These are phyloP conservation scores for Boletus rubroflammeus DNA, from an alignment of 768 basidiomycete genomes.

Conservation along the genomic window DNA sequence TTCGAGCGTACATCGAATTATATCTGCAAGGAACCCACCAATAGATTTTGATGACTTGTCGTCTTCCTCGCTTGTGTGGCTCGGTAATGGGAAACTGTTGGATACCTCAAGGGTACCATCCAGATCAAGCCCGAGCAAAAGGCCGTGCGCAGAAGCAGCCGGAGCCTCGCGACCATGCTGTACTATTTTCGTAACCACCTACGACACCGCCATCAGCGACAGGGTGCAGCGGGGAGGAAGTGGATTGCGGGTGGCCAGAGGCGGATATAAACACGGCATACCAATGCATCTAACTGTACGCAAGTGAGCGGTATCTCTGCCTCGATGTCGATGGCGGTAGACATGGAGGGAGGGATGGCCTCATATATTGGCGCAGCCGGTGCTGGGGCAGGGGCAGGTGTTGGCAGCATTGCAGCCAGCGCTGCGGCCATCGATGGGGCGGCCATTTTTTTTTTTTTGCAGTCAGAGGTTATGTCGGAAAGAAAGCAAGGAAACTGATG, in stretches of 20 bases:
- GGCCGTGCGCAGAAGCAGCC: slow-evolving; percentile 72
- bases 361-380: slow-evolving; percentile 72
- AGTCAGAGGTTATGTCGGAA: background rate
- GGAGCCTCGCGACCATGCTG: slow-evolving; percentile 85
- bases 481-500: background rate
- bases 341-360: slow-evolving; percentile 88
- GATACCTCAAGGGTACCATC: slow-evolving; percentile 89
- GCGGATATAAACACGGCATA: slow-evolving; percentile 37
- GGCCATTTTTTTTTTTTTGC: slow-evolving; percentile 41
- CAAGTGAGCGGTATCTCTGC: slow-evolving; percentile 75
- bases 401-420: slow-evolving; percentile 76
- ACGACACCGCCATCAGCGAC: slow-evolving; percentile 19
- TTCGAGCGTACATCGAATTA: slow-evolving; percentile 1
- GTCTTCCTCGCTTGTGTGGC: slow-evolving; percentile 70
- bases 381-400: slow-evolving; percentile 53
- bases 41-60: slow-evolving; percentile 76
- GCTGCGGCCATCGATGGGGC: slow-evolving; percentile 91
- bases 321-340: slow-evolving; percentile 91
- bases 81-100: slow-evolving; percentile 83
- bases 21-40: slow-evolving; percentile 43
- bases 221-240: background rate
- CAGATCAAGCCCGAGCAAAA: slow-evolving; percentile 87
- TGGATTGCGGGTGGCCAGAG: slow-evolving; percentile 1
- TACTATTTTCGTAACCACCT: slow-evolving; percentile 92
- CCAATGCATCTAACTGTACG: slow-evolving; percentile 86